These are phyloP conservation scores for Pythium pectinolyticum DNA, from an alignment of 352 stramenopile genomes.

Conservation along the genomic window DNA sequence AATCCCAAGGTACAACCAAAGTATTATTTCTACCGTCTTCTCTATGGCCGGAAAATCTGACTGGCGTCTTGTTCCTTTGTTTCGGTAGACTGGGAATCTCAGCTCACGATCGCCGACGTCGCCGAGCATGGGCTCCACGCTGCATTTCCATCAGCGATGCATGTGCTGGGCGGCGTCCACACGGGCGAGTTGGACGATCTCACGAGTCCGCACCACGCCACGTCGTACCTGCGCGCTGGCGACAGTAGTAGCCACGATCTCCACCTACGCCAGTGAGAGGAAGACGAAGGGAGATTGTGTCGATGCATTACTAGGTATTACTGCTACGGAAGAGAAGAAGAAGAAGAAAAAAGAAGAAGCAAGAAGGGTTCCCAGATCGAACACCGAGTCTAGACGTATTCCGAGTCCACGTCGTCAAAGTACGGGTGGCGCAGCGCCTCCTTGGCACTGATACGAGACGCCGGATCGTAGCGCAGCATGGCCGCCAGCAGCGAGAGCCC, in stretches of 20 bases:
- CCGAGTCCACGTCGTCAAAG: slow-evolving; percentile 78
- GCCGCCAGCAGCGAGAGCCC: slow-evolving; percentile 72
- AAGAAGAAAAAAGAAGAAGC: neutral
- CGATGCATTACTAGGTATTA: slow-evolving; percentile 16
- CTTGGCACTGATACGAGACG: slow-evolving; percentile 74
- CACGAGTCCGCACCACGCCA: slow-evolving; percentile 16
- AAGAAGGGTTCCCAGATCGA: neutral
- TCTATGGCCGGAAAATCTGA: too few relatives aligned
- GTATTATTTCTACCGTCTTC: too few relatives aligned
- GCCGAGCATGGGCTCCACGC: slow-evolving; percentile 33
- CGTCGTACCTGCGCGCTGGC: slow-evolving; percentile 6
- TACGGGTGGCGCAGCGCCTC: slow-evolving; percentile 82
- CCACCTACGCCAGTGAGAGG: neutral
- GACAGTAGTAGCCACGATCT: neutral
- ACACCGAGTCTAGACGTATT: slow-evolving; percentile 49
- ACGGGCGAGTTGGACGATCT: slow-evolving; percentile 24
- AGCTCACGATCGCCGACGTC: slow-evolving; percentile 22
- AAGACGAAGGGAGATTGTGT: slow-evolving; percentile 5
- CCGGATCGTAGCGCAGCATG: slow-evolving; percentile 78
- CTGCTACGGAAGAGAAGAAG: neutral
- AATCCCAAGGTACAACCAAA: slow-evolving; percentile 44
- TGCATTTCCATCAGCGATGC: slow-evolving; percentile 21
- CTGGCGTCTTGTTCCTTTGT: neutral
- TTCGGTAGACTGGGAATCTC: slow-evolving; percentile 21
- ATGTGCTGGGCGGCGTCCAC: slow-evolving; percentile 2